phyloP scores from a whole-genome alignment of 352 stramenopile species.

The Phytophthora niederhauseri region DNA sequence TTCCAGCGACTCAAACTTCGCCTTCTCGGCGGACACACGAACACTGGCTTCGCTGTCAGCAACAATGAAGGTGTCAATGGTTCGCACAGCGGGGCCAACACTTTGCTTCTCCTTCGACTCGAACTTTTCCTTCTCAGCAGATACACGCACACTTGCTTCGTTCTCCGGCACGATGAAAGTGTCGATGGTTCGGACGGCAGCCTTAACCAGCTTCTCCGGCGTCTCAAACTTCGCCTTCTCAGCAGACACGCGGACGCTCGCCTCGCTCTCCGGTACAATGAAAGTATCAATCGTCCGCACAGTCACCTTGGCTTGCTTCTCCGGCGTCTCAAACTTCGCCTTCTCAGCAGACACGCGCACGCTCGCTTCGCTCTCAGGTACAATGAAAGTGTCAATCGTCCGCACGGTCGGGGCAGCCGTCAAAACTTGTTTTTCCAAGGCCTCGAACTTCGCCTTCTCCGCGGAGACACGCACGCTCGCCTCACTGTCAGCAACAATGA shows the following conservation, averaged over 20 bases:
- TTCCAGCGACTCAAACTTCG: constrained; percentile 19
- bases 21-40: constrained; percentile 34
- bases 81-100: constrained; percentile 18
- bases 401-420: background rate
- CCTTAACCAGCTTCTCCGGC: constrained; percentile 3
- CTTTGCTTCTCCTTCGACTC: constrained; percentile 10
- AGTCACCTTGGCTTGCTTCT: constrained; percentile 27
- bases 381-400: constrained; percentile 33
- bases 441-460: constrained; percentile 41
- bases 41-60: constrained; percentile 24
- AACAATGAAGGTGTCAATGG: constrained; percentile 46
- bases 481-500: constrained; percentile 34
- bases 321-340: constrained; percentile 12
- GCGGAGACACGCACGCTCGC: constrained; percentile 37
- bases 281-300: constrained; percentile 24
- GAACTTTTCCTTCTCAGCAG: constrained; percentile 24
- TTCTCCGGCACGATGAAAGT: constrained; percentile 18
- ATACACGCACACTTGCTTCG: constrained; percentile 27
- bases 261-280: constrained; percentile 23
- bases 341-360: constrained; percentile 23
- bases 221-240: constrained; percentile 34
- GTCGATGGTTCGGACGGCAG: constrained; percentile 15
- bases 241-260: constrained; percentile 30
- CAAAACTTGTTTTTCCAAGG: constrained; percentile 40
- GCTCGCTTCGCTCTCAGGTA: constrained; percentile 13